Evolutionary conservation across 1,139 yeast species (phyloP), one percentile per base, ranked within the genome.

Genomic region (Schizosaccharomyces versatilis): DNA sequence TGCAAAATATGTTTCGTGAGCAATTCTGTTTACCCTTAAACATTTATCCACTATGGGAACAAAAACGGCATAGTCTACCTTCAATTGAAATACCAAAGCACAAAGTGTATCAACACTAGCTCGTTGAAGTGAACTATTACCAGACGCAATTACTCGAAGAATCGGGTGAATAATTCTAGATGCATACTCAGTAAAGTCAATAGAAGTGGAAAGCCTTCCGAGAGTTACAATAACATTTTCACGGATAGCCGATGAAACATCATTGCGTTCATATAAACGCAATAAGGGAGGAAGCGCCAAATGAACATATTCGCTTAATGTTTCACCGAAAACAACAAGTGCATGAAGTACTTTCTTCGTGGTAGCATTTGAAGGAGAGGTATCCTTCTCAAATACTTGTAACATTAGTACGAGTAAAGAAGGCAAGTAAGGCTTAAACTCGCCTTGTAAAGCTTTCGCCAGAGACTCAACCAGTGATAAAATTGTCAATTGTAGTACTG

Each of bases 141-240:
- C 57, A 32, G 61, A 62, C 60, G 72, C 72, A 52, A 90, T 69
- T 0, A 86, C 81, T 56, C 97, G 70, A 9, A 88, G 69, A 15
- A 93, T 68, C 0, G 97, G 94, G 62, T 90, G 96, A 39, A 93
- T 77, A 51, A 90, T 84, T 60, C 95, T 72, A 1, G 96, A 83
- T 0, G 95, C 81, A 86, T 86, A 82, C 62, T 90, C 97, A 57
- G 79, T 80, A 57, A 93, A 69, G 61, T 80, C 76, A 2, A 88
- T 82, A 47, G 74, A 76, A 61, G 79, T 78, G 1, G 95, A 80
- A 36, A 93, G 67, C 62, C 84, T 81, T 1, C 96, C 96, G 47
- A 90, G 72, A 0, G 95, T 79, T 56, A 82, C 84, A 56, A 93
- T 81, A 0, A 97, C 88, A 39, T 85, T 79, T 57, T 75, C 76